A percentile compares a stretch with the other conserved stretches of the same genome.
phyloP scores from a whole-genome alignment of 2,329 filamentous ascomycete species.

The Aspergillus eucalypticola region DNA sequence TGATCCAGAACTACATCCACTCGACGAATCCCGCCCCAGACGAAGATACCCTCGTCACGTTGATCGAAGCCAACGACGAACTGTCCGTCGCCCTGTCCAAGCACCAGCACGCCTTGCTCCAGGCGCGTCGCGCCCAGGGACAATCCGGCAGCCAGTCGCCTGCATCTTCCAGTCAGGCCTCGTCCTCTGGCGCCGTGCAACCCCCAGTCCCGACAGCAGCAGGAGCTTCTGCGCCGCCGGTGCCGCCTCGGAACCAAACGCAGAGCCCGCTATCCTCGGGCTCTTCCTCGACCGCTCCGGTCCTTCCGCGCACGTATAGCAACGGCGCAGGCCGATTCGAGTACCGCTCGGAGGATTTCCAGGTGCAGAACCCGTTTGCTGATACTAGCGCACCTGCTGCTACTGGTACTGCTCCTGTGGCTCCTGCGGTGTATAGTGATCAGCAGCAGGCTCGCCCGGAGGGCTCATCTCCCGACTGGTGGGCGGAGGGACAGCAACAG shows the following conservation, averaged over 20 bases:
- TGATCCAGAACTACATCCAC: slow-evolving; percentile 83
- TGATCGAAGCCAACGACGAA: slow-evolving; percentile 94
- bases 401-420: too few relatives aligned
- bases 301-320: slow-evolving; percentile 4
- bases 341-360: slow-evolving; percentile 42
- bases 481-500: slow-evolving; percentile 12
- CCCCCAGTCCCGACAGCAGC: slow-evolving; percentile 9
- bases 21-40: slow-evolving; percentile 78
- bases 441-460: slow-evolving; percentile 12
- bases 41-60: slow-evolving; percentile 86
- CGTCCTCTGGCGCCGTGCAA: slow-evolving; percentile 19
- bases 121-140: slow-evolving; percentile 51
- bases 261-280: slow-evolving; percentile 15
- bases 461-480: slow-evolving; percentile 8
- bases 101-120: slow-evolving; percentile 75
- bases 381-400: slow-evolving; percentile 28
- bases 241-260: slow-evolving; percentile 16
- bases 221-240: slow-evolving; percentile 9
- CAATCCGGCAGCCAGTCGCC: slow-evolving; percentile 25
- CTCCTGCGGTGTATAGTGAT: neutral
- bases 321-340: slow-evolving; percentile 30
- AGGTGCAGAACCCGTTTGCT: slow-evolving; percentile 46
- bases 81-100: slow-evolving; percentile 78
- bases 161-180: slow-evolving; percentile 14
- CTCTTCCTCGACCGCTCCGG: slow-evolving; percentile 12